Percentiles rank a stretch among this genome's conserved stretches.
phyloP scores from a whole-genome alignment of 148 eudicot species.

The Dysphania ambrosioides region DNA sequence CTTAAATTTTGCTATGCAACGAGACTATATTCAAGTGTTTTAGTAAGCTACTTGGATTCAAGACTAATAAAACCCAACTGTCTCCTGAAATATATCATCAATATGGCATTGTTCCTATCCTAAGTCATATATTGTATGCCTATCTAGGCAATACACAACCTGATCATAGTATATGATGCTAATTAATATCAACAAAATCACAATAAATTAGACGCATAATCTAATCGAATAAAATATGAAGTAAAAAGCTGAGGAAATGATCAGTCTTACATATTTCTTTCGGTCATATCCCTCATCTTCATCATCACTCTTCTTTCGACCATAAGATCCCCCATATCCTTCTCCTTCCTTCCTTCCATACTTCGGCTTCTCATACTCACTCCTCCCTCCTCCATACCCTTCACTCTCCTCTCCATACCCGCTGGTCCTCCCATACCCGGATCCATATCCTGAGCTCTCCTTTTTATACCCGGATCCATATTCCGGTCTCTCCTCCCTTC shows the following conservation, averaged over 20 bases:
- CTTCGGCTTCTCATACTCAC: slow-evolving; percentile 23
- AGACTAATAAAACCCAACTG: too few relatives aligned
- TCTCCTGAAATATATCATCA: too few relatives aligned
- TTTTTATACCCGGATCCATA: too few relatives aligned
- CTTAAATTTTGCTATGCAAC: not conserved
- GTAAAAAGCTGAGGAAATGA: not conserved
- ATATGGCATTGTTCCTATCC: not conserved
- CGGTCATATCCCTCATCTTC: slow-evolving; percentile 58
- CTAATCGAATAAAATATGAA: not conserved
- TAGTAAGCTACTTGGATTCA: too few relatives aligned
- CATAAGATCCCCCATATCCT: slow-evolving; percentile 43
- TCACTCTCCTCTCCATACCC: too few relatives aligned
- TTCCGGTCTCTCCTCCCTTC: too few relatives aligned
- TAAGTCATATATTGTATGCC: not conserved
- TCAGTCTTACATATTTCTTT: slow-evolving; percentile 67
- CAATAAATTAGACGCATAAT: not conserved
- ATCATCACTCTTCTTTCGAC: slow-evolving; percentile 21
- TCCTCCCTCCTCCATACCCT: slow-evolving; percentile 38
- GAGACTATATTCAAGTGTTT: too few relatives aligned
- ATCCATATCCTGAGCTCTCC: too few relatives aligned
- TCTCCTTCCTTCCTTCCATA: slow-evolving; percentile 29
- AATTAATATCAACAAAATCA: not conserved
- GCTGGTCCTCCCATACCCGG: too few relatives aligned
- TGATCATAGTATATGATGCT: too few relatives aligned
- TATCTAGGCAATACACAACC: not conserved